These are phyloP conservation scores for Parafenestella ontariensis DNA, from an alignment of 2,329 filamentous ascomycete genomes.

Conservation along the genomic window DNA sequence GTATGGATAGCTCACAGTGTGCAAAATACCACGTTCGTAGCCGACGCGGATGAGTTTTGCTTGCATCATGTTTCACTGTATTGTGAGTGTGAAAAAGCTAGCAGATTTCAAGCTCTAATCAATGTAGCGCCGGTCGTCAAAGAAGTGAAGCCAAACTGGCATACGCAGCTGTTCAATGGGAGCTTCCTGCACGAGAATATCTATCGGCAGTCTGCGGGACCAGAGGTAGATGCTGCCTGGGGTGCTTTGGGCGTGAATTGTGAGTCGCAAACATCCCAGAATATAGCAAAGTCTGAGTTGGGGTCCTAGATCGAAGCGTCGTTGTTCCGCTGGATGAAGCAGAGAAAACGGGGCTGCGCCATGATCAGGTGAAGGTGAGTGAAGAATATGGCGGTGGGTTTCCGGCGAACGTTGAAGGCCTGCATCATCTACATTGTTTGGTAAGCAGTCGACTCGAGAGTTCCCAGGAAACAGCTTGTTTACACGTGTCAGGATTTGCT, in stretches of 20 bases:
- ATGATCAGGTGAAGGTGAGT: slow-evolving; percentile 63
- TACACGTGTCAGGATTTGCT: slow-evolving; percentile 60
- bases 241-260: slow-evolving; percentile 59
- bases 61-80: slow-evolving; percentile 39
- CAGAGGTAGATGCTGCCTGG: slow-evolving; percentile 67
- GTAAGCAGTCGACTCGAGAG: slow-evolving; percentile 39
- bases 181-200: slow-evolving; percentile 62
- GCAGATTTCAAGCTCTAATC: neutral
- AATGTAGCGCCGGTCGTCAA: slow-evolving; percentile 42
- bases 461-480: slow-evolving; percentile 5
- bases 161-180: slow-evolving; percentile 60
- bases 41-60: slow-evolving; percentile 33
- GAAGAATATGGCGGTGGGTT: slow-evolving; percentile 65
- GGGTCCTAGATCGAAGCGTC: slow-evolving; percentile 44
- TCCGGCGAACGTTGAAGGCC: slow-evolving; percentile 63
- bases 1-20: slow-evolving; percentile 24
- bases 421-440: slow-evolving; percentile 66
- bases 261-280: slow-evolving; percentile 35
- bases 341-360: slow-evolving; percentile 57
- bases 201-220: slow-evolving; percentile 58
- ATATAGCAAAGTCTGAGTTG: neutral
- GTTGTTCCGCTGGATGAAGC: slow-evolving; percentile 61
- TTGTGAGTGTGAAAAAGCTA: slow-evolving; percentile 23
- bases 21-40: slow-evolving; percentile 14
- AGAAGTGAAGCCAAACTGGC: slow-evolving; percentile 53